A percentile compares a stretch with the other conserved stretches of the same genome.
These are phyloP conservation scores for Prosopis cineraria DNA, from an alignment of 306 rosid genomes.

Conservation along the genomic window DNA sequence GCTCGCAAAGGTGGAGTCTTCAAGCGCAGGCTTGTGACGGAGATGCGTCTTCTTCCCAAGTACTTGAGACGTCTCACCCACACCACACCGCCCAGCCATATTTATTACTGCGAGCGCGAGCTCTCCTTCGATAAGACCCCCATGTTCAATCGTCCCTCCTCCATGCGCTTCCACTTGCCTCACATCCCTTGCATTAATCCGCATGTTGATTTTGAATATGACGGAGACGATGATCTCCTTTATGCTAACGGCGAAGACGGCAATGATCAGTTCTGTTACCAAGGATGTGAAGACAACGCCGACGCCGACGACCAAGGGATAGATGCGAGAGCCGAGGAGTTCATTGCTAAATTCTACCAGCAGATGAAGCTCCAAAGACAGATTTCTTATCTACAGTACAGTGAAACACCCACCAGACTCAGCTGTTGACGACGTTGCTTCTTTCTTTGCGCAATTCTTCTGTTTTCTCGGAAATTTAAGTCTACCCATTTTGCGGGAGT, in stretches of 20 bases:
- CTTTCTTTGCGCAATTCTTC: constrained; percentile 1
- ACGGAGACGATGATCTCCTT: constrained; percentile 11
- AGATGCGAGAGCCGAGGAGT: constrained; percentile 78
- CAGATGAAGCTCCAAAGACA: constrained; percentile 54
- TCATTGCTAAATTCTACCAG: constrained; percentile 68
- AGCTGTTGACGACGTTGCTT: not conserved
- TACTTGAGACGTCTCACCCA: constrained; percentile 54
- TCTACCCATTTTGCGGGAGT: constrained; percentile 36
- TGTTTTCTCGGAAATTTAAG: not conserved
- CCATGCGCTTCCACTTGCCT: constrained; percentile 65
- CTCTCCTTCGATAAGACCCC: constrained; percentile 87
- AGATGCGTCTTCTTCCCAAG: constrained; percentile 64
- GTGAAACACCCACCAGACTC: constrained; percentile 25
- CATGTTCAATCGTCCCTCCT: constrained; percentile 55
- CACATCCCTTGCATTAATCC: constrained; percentile 76
- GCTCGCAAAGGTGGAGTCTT: constrained; percentile 77
- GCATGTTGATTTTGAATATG: constrained; percentile 60
- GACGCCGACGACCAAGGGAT: constrained; percentile 44
- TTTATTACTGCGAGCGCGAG: constrained; percentile 68
- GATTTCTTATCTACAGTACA: constrained; percentile 44
- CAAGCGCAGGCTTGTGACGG: constrained; percentile 57
- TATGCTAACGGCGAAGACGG: constrained; percentile 17
- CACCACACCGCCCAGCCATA: constrained; percentile 1
- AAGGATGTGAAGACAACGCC: not conserved
- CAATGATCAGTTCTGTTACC: constrained; percentile 19